Base-by-base conservation (phyloP, 805 yeast species). In the Zygosaccharomyces lentus region DNA sequence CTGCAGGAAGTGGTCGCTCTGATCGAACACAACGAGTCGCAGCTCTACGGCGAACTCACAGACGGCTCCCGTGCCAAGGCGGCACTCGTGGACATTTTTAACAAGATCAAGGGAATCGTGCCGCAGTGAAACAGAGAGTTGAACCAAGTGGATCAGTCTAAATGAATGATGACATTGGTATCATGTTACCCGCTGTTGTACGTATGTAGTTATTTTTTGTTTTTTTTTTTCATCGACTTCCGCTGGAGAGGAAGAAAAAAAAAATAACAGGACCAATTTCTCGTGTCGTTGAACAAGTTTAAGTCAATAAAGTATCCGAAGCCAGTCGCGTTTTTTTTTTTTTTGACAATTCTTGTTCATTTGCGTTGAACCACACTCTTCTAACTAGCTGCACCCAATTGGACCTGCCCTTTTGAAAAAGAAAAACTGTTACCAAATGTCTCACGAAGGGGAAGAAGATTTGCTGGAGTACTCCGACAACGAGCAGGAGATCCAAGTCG, bases 361-460 rank as follows among this genome's bases (percentile, higher is more conserved):
- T 29, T 29, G 6, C 5, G 21, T 26, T 12, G 16, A 29, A n/a
- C 32, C 32, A 3, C 32, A n/a, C n/a, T 29, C n/a, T 29, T n/a
- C 32, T 13, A 29, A 3, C 8, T 10, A 13, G 32, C n/a, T 13
- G 16, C 6, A 29, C 16, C 32, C 9, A 12, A 19, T 19, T 19
- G 21, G 5, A 19, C 21, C 16, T 38, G 41, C 24, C 10, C 16
- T 38, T 38, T 35, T 35, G 24, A n/a, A 23, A 26, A 25, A 27
- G 24, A n/a, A 23, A 26, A 25, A 27, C 24, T 17, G 29, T 27
- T 21, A 10, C 29, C 31, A 43, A 43, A 86, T 87, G 95, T 87
- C 96, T 47, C 86, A 87, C 84, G 95, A 86, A 78, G 95, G 93
- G 65, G 98, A 91, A 85, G 99, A 93, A 86, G 99, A 93, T 79